Base-by-base conservation (phyloP, 2,329 filamentous ascomycete genomes). In the Sporothrix euskadiensis region DNA sequence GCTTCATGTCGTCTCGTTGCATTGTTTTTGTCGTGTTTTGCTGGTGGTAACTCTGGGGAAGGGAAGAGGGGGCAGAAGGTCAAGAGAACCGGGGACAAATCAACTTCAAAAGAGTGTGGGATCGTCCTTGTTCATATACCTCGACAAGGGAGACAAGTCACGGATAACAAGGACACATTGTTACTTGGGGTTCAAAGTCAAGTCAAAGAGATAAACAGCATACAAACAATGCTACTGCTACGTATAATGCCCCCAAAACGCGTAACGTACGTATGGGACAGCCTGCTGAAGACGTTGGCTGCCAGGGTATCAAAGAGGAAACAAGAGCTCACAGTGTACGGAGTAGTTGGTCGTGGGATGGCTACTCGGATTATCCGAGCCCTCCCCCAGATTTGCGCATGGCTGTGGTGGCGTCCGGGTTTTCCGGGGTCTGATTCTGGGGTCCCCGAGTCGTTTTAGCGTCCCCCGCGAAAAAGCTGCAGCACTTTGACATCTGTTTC, bases 351-450 rank as follows among this genome's bases (percentile, higher is more conserved):
- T 57, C 9, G 56, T 32, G 6, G 56, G 14, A 10, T 32, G 52
- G 52, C 8, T 54, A 12, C 26, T 57, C 56, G 56, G 56, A 32
- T 57, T 57, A 57, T 57, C 56, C 56, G 56, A 57, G 26, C 14
- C 12, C 56, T 57, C 26, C 56, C 22, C 56, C 56, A 57, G 56
- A 32, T 57, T 57, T 54, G 19, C 49, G 22, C 10, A 16, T 30
- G 54, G 54, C 14, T 57, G 2, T 9, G 52, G 56, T 57, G 56
- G 4, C 32, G 56, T 6, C 56, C 56, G 56, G 56, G 32, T 57
- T 57, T 57, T 57, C 56, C 56, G 56, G 56, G 56, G 56, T 32
- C 56, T 16, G 26, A 16, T 57, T 57, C 56, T 57, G 56, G 56
- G 56, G 56, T 57, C 26, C 56, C 26, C 32, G 56, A 30, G 56